A percentile compares a stretch with the other conserved stretches of the same genome.
Conservation (phyloP, 1,284 basidiomycete genomes). For the Afroboletus lepidellus region DNA sequence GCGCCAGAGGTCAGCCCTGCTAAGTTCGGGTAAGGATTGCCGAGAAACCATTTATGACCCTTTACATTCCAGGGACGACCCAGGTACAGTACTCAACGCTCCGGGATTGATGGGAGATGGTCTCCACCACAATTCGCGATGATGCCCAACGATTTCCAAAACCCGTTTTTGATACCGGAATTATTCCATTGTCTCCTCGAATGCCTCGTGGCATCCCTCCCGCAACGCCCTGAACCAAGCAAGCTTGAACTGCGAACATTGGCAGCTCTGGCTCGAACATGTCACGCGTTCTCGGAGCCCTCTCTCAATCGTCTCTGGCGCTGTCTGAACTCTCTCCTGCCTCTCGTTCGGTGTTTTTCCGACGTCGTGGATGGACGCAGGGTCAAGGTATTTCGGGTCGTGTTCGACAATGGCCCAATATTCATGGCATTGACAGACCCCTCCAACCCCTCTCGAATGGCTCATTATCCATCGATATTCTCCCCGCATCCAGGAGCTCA, state of each 20-base stretch:
- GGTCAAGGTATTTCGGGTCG: neutral
- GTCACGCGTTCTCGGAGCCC: neutral
- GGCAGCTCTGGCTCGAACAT: neutral
- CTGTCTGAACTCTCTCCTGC: neutral
- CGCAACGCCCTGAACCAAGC: neutral
- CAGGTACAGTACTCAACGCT: too few relatives aligned
- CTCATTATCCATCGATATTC: neutral
- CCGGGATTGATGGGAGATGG: too few relatives aligned
- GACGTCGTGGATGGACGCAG: neutral
- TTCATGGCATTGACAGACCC: neutral
- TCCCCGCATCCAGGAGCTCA: neutral
- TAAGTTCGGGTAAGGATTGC: too few relatives aligned
- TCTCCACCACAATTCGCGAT: too few relatives aligned
- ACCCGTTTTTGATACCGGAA: neutral
- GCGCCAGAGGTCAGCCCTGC: too few relatives aligned
- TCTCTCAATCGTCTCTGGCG: neutral
- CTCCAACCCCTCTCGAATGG: neutral
- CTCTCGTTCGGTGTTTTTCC: neutral
- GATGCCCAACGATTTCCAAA: neutral
- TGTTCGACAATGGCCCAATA: neutral
- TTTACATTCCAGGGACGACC: too few relatives aligned
- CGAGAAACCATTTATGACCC: too few relatives aligned
- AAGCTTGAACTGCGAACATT: neutral
- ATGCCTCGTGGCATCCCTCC: neutral
- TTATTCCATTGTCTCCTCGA: neutral